phyloP scores from a whole-genome alignment of 345 rosid species.

The Dimocarpus longan region DNA sequence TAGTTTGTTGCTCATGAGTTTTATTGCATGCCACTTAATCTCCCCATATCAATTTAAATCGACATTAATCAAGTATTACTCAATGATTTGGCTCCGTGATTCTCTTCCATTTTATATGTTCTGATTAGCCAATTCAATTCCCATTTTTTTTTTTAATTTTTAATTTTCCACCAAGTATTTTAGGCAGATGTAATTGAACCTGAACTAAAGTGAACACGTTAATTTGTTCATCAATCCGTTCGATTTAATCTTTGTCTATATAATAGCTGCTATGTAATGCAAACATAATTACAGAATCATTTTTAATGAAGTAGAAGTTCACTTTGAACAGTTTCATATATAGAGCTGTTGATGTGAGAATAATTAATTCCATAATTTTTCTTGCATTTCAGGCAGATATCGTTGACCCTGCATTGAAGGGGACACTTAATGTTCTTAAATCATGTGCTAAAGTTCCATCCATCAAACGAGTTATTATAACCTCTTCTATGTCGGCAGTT shows the following conservation, averaged over 20 bases:
- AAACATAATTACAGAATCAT: too few species aligned
- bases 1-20: too few species aligned
- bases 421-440: conserved; percentile 48
- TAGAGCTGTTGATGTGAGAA: background rate
- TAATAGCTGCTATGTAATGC: too few species aligned
- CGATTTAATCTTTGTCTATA: too few species aligned
- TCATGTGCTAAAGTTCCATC: conserved; percentile 42
- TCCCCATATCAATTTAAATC: background rate
- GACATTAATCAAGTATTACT: background rate
- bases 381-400: conserved; percentile 30
- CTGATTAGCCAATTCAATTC: too few species aligned
- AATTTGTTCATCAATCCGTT: conserved; percentile 11
- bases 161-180: background rate
- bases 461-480: conserved; percentile 47
- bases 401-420: conserved; percentile 50
- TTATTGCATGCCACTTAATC: too few species aligned
- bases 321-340: background rate
- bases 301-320: background rate
- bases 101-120: background rate
- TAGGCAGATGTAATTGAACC: conserved; percentile 44
- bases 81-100: too few species aligned
- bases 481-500: conserved; percentile 49
- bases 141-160: background rate
- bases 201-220: conserved; percentile 45
- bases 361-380: background rate